Conservation (phyloP, 2,329 filamentous ascomycete species). For the Alternaria hordeiaustralica region DNA sequence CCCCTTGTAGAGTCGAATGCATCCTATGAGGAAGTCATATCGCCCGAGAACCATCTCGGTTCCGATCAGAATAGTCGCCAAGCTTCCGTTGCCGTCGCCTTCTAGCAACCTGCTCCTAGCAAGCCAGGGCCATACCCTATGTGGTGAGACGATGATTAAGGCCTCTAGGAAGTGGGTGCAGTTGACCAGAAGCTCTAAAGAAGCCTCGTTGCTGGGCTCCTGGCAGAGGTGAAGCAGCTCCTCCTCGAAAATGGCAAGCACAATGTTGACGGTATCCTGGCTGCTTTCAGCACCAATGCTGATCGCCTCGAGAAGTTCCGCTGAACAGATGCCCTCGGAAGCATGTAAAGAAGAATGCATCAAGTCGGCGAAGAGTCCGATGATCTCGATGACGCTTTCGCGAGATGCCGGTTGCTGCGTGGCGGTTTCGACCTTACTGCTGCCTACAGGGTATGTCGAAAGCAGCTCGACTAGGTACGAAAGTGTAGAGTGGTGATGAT, state of each 20-base stretch:
- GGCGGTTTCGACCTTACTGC: slow-evolving; percentile 57
- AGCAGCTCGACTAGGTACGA: slow-evolving; percentile 79
- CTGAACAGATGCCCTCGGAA: slow-evolving; percentile 33
- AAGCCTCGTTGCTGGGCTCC: slow-evolving; percentile 66
- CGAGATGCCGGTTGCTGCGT: slow-evolving; percentile 57
- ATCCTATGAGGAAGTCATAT: slow-evolving; percentile 78
- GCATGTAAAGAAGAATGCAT: slow-evolving; percentile 55
- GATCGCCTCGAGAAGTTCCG: slow-evolving; percentile 38
- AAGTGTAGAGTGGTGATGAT: slow-evolving; percentile 76
- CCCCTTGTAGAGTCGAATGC: slow-evolving; percentile 74
- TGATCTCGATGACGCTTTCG: slow-evolving; percentile 73
- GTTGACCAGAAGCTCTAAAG: slow-evolving; percentile 71
- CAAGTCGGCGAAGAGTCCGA: slow-evolving; percentile 75
- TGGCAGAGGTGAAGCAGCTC: slow-evolving; percentile 59
- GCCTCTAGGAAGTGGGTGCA: slow-evolving; percentile 82
- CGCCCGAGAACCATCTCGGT: slow-evolving; percentile 79
- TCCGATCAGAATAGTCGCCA: slow-evolving; percentile 80
- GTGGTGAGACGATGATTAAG: slow-evolving; percentile 74
- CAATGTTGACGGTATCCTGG: slow-evolving; percentile 76
- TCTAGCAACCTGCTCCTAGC: slow-evolving; percentile 81
- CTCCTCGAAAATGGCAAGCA: slow-evolving; percentile 85
- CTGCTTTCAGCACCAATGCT: slow-evolving; percentile 57
- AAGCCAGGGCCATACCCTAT: slow-evolving; percentile 88
- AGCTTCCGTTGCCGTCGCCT: slow-evolving; percentile 74
- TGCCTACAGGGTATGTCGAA: slow-evolving; percentile 68